Percentiles rank a stretch among this genome's conserved stretches.
Conservation (phyloP, 768 basidiomycete genomes). For the Termitomyces sp. region DNA sequence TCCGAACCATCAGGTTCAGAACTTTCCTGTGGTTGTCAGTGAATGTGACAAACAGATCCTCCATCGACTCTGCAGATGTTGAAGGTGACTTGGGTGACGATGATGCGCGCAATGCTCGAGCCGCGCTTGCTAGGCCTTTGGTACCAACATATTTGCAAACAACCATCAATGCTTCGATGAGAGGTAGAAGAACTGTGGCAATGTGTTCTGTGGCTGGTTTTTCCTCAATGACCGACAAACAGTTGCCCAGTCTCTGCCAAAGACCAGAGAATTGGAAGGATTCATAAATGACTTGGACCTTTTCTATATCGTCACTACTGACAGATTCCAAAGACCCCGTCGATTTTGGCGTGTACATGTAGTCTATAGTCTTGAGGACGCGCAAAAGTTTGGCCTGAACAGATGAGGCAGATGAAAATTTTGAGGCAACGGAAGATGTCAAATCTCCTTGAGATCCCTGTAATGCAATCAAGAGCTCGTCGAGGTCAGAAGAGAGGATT, state of each 20-base stretch:
- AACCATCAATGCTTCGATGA: slow-evolving; percentile 97
- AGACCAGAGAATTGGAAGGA: slow-evolving; percentile 86
- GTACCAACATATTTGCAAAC: slow-evolving; percentile 93
- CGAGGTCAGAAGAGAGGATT: slow-evolving; percentile 67
- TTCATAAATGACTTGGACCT: slow-evolving; percentile 85
- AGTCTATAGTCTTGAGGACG: slow-evolving; percentile 95
- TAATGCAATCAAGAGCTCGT: slow-evolving; percentile 65
- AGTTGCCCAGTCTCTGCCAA: slow-evolving; percentile 89
- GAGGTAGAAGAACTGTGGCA: slow-evolving; percentile 86
- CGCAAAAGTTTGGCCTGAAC: slow-evolving; percentile 95
- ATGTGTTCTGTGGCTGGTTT: slow-evolving; percentile 80
- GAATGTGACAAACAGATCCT: slow-evolving; percentile 89
- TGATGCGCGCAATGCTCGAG: slow-evolving; percentile 55
- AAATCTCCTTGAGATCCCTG: slow-evolving; percentile 50
- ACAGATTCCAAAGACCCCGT: slow-evolving; percentile 30
- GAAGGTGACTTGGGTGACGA: slow-evolving; percentile 66
- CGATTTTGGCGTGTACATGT: slow-evolving; percentile 76
- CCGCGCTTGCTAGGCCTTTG: slow-evolving; percentile 40
- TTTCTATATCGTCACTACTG: slow-evolving; percentile 60
- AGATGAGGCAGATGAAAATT: slow-evolving; percentile 92
- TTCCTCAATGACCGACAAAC: slow-evolving; percentile 77
- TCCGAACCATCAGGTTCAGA: slow-evolving; percentile 95
- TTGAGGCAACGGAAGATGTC: slow-evolving; percentile 68
- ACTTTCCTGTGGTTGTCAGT: slow-evolving; percentile 92
- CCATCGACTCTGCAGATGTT: slow-evolving; percentile 72